A percentile compares a stretch with the other conserved stretches of the same genome.
These are phyloP conservation scores for Aureobasidium zeae DNA, from an alignment of 2,329 filamentous ascomycete genomes.

Conservation along the genomic window DNA sequence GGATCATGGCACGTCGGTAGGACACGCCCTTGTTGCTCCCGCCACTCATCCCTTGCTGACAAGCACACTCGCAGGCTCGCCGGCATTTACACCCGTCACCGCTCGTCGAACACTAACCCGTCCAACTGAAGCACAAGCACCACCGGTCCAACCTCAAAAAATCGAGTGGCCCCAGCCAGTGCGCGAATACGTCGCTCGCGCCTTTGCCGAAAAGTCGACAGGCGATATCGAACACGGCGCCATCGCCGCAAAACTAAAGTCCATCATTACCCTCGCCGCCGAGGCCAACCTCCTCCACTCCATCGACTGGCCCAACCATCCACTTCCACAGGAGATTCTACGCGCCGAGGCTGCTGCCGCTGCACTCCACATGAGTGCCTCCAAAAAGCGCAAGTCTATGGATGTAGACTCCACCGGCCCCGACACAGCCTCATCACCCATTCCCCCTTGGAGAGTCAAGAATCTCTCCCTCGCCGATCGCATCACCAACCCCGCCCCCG, in stretches of 20 bases:
- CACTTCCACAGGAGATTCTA: conserved; percentile 77
- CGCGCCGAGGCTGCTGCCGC: conserved; percentile 55
- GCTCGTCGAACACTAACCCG: conserved; percentile 33
- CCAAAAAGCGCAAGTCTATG: conserved; percentile 74
- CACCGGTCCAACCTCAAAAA: conserved; percentile 35
- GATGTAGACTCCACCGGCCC: conserved; percentile 48
- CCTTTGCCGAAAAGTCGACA: conserved; percentile 61
- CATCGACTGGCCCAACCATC: conserved; percentile 75
- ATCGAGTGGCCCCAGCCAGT: conserved; percentile 76
- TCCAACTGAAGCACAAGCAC: conserved; percentile 17
- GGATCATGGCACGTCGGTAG: conserved; percentile 14
- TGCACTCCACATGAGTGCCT: conserved; percentile 26
- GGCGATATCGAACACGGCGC: conserved; percentile 45
- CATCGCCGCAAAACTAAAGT: conserved; percentile 75
- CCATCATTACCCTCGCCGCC: conserved; percentile 74
- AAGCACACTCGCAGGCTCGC: conserved; percentile 21
- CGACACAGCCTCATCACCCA: conserved; percentile 41
- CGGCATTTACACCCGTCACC: conserved; percentile 39
- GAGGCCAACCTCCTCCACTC: conserved; percentile 61
- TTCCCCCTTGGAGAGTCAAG: conserved; percentile 62
- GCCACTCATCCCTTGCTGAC: background rate
- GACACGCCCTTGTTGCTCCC: background rate
- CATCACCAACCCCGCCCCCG: conserved; percentile 44
- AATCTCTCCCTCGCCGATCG: conserved; percentile 68
- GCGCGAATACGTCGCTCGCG: conserved; percentile 78